These are phyloP conservation scores for Daldinia sp. DNA, from an alignment of 2,329 filamentous ascomycete species.

Conservation along the genomic window DNA sequence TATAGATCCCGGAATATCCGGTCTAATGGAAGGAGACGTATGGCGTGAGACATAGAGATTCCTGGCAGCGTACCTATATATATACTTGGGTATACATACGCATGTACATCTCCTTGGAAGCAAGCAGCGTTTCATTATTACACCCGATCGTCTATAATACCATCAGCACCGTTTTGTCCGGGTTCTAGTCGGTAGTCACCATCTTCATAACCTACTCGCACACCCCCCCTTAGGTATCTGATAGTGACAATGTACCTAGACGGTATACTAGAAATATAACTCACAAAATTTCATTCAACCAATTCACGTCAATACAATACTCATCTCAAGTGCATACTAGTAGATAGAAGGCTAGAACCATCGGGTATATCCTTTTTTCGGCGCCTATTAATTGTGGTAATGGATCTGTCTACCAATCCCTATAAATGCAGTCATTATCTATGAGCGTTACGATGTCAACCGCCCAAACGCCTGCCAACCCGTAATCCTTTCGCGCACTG, in stretches of 20 bases:
- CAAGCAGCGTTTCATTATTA: not conserved
- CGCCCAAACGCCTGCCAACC: slow-evolving; percentile 29
- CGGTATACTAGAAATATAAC: not conserved
- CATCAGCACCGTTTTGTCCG: not conserved
- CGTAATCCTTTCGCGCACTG: slow-evolving; percentile 11
- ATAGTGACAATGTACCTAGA: not conserved
- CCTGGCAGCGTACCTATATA: no score
- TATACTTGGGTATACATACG: no score
- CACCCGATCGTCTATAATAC: not conserved
- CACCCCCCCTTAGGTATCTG: not conserved
- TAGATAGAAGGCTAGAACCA: not conserved
- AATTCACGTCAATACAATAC: not conserved
- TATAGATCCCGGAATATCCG: not conserved
- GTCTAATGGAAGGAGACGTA: not conserved
- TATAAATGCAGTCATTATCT: slow-evolving; percentile 34
- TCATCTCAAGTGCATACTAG: not conserved
- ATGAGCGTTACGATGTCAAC: slow-evolving; percentile 26
- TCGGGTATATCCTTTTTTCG: slow-evolving; percentile 34
- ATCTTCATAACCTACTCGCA: not conserved
- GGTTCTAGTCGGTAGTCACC: no score
- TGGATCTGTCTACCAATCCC: slow-evolving; percentile 15
- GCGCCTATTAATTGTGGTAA: slow-evolving; percentile 18
- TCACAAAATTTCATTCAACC: not conserved
- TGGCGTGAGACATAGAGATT: no score
- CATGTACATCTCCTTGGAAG: no score